These are phyloP conservation scores for Diplodia sapinea DNA, from an alignment of 2,329 filamentous ascomycete species.

Conservation along the genomic window DNA sequence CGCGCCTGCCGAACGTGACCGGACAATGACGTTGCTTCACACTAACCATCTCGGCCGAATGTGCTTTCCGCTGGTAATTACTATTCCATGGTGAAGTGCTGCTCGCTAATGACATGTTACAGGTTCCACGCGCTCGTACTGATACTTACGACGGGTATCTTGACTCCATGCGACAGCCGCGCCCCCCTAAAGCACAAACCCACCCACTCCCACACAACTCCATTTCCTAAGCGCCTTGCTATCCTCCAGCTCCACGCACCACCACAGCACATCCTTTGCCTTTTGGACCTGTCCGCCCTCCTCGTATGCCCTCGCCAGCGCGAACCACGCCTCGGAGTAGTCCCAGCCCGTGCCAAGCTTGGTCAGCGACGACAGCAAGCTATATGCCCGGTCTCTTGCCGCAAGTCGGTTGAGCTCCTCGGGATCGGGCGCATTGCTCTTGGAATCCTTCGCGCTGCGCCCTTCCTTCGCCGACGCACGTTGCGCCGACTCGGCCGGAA, in stretches of 20 bases:
- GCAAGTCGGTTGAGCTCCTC: conserved; percentile 82
- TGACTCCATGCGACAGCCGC: conserved; percentile 6
- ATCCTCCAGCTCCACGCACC: conserved; percentile 95
- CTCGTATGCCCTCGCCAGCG: conserved; percentile 85
- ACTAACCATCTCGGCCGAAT: neutral
- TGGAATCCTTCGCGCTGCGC: neutral
- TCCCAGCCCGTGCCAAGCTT: conserved; percentile 90
- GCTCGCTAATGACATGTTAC: conserved; percentile 16
- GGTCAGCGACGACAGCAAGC: conserved; percentile 79
- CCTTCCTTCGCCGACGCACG: neutral
- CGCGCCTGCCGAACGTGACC: neutral
- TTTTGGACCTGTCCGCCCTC: conserved; percentile 83
- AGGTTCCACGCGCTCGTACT: conserved; percentile 25
- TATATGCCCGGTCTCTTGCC: conserved; percentile 86
- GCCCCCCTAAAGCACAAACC: conserved; percentile 27
- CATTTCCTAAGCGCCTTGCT: conserved; percentile 78
- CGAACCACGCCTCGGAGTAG: conserved; percentile 89
- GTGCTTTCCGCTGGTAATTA: neutral
- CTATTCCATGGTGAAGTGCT: conserved; percentile 8
- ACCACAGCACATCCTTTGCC: conserved; percentile 93
- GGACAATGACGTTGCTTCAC: neutral
- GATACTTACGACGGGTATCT: conserved; percentile 32
- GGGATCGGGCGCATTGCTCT: conserved; percentile 50
- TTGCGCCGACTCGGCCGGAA: conserved; percentile 62
- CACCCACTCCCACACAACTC: conserved; percentile 63